Evolutionary conservation across 192 early-diverging fungal species (phyloP), one percentile per base, ranked within the genome.

Genomic region (Funneliformis mosseae): DNA sequence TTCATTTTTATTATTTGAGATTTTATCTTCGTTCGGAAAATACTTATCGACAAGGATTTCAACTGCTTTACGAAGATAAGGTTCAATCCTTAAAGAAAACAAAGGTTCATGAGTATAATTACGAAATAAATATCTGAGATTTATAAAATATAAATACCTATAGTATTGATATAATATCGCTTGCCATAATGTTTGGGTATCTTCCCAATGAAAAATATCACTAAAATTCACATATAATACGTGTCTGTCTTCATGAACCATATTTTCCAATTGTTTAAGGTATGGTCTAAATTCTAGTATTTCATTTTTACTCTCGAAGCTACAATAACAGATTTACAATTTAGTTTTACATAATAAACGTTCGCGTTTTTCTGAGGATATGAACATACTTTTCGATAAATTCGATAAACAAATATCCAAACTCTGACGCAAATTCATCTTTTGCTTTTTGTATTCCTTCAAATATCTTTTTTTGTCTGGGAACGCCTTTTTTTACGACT

Each of bases 31-130:
- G 21, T 88, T 85, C 21, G 92, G 89, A 81, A 92, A 88, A 81
- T 94, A 87, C 60, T 90, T 88, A 60, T 89, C 85, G n/a, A 94
- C 91, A 41, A 95, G 70, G 69, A 93, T 93, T 82, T 95, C 95
- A 71, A 98, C 91, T 5, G 95, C 95, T 77, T 90, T 92, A 27
- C 92, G 88, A 75, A 99, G 87, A 75, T 94, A 97, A 10, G 97
- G 94, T 67, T 96, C 93, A 83, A 97, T 83, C 63, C 85, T 91
- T 42, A 79, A 28, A 69, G 59, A 42, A 16, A 63, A 43, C 21
- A 33, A 45, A 33, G 18, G 46, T 28, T 12, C 63, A 28, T 28
- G 3, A 28, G 11, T 11, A 18, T 39, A 21, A 41, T 33, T 2
- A 14, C 42, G 41, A 74, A 64, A 23, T 42, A 45, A 25, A 50